phyloP scores from a whole-genome alignment of 2,329 filamentous ascomycete genomes.

The Trichoderma polysporum region DNA sequence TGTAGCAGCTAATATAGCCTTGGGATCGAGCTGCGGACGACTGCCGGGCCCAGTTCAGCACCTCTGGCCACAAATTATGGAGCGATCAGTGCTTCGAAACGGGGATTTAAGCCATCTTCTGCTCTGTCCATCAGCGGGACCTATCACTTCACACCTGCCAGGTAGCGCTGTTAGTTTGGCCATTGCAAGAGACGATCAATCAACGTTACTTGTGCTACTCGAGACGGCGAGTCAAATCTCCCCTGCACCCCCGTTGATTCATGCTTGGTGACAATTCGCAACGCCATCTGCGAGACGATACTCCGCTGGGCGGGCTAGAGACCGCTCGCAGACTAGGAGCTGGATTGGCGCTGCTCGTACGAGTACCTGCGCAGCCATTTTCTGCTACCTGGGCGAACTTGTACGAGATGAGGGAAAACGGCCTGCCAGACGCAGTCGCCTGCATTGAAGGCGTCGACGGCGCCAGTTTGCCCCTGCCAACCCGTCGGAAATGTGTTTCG shows the following conservation, averaged over 20 bases:
- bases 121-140: constrained; percentile 3
- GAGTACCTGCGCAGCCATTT: not conserved
- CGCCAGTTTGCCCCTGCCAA: not conserved
- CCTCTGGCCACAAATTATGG: not conserved
- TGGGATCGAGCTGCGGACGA: not conserved
- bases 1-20: too few relatives aligned
- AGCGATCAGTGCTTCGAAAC: not conserved
- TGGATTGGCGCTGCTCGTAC: not conserved
- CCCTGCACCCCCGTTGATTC: not conserved
- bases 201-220: constrained; percentile 16
- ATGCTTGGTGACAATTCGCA: not conserved
- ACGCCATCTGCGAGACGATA: not conserved
- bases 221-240: not conserved
- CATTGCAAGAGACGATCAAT: constrained; percentile 6
- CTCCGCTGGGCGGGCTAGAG: not conserved
- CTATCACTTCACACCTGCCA: too few relatives aligned
- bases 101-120: not conserved
- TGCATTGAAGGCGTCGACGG: constrained; percentile 14
- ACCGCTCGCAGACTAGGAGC: not conserved
- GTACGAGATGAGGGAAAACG: not conserved
- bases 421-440: too few relatives aligned
- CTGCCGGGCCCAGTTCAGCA: constrained; percentile 3
- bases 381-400: not conserved
- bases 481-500: constrained; percentile 8
- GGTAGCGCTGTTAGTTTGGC: not conserved